Conservation (phyloP, 164 flowering plant genomes). For the Magnolia sinica region DNA sequence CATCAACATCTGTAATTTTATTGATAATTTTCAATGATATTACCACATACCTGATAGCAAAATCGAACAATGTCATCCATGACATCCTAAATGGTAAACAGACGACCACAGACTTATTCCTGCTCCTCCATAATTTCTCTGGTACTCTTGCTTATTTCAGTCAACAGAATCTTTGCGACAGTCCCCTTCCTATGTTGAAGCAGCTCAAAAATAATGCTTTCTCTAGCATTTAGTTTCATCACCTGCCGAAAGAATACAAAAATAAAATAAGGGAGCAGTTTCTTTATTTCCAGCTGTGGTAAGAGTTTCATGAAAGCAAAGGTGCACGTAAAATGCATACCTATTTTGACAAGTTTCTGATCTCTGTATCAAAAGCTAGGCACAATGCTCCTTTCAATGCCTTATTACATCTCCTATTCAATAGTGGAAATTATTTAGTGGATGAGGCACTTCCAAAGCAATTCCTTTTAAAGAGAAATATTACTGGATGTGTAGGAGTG, state of each 20-base stretch:
- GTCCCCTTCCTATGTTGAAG: constrained; percentile 70
- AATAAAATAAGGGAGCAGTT: no score
- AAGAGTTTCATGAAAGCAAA: neutral
- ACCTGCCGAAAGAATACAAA: constrained; percentile 38
- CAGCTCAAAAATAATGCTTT: constrained; percentile 90
- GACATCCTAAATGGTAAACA: constrained; percentile 96
- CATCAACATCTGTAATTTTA: no score
- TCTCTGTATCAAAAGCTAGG: constrained; percentile 81
- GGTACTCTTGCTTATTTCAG: constrained; percentile 39
- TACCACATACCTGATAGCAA: constrained; percentile 72
- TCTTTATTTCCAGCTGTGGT: no score
- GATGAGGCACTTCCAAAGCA: neutral
- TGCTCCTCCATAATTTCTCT: constrained; percentile 63
- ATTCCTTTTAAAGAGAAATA: neutral
- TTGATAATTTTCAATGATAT: neutral
- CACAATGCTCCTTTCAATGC: constrained; percentile 67
- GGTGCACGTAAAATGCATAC: constrained; percentile 24
- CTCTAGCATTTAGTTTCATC: constrained; percentile 94
- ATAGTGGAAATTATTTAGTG: neutral
- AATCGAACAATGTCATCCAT: constrained; percentile 89
- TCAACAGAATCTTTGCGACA: constrained; percentile 48
- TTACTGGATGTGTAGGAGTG: neutral
- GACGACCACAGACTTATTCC: constrained; percentile 93
- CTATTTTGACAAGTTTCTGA: constrained; percentile 83
- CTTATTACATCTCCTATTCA: constrained; percentile 72